Evolutionary conservation across 495 filamentous ascomycete genomes (phyloP), one percentile per base, ranked within the genome.

Genomic region (Penicillium pulvis): DNA sequence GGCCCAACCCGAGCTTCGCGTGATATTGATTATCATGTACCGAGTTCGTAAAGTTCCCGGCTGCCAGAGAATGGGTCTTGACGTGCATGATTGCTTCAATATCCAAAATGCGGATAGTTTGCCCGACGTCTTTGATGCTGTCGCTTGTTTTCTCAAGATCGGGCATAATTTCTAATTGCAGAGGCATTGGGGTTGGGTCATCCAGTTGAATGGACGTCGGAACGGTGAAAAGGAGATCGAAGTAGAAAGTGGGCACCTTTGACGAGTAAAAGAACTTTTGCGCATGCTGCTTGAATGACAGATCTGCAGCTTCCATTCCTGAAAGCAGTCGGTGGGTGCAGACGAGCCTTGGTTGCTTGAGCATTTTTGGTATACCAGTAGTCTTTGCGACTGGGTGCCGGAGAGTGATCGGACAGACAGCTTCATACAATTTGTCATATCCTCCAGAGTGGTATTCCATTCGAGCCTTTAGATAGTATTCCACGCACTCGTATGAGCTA

Each of bases 231-330:
- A 53, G 33, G 2, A 68, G n/a, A 2, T 35, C 44, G 42, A 49
- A 68, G 7, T 42, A 12, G 43, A 63, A 62, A 0, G 41, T 28
- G 1, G 65, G 65, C 4, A 63, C 66, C 39, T 65, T 63, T 6
- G 66, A 63, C 11, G 55, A 63, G 17, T 39, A 30, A 43, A 68
- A 62, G 30, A 65, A 47, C 23, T 59, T 59, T 23, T 65, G 56
- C 23, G 53, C 61, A 31, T 65, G 51, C 51, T 65, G 60, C 30
- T 58, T 65, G 57, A 68, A 56, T 10, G 57, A 42, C 16, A 68
- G 28, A 10, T 63, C 57, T 30, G 55, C 48, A n/a, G 57, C 19
- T 31, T 57, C 57, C 60, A 65, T 65, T 12, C 56, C 66, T 7
- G 62, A 60, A 6, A 65, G 31, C 12, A 68, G 53, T 42, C 60